Evolutionary conservation across 306 rosid species (phyloP).

Genomic region (Alnus rubra): DNA sequence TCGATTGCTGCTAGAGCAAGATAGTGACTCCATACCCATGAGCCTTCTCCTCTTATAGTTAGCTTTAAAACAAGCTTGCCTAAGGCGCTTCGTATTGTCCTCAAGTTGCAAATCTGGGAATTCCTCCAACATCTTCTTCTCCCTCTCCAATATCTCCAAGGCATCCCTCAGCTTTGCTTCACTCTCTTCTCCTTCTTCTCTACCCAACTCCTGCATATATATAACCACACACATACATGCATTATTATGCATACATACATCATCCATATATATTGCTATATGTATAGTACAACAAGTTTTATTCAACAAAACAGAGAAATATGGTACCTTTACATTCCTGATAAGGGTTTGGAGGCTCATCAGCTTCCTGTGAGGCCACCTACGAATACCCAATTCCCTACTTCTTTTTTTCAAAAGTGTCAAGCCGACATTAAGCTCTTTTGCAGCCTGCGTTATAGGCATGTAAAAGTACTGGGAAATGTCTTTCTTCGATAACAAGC

Average conservation of each 20-base stretch:
- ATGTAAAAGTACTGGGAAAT: slow-evolving; percentile 68
- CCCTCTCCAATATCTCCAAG: slow-evolving; percentile 57
- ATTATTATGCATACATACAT: too few relatives aligned
- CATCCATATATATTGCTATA: neutral
- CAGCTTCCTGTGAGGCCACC: slow-evolving; percentile 94
- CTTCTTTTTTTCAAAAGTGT: slow-evolving; percentile 84
- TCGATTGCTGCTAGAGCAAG: neutral
- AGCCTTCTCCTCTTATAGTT: slow-evolving; percentile 84
- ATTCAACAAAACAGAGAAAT: too few relatives aligned
- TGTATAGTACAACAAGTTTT: too few relatives aligned
- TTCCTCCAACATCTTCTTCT: slow-evolving; percentile 73
- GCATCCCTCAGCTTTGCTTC: slow-evolving; percentile 55
- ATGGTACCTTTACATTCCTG: slow-evolving; percentile 59
- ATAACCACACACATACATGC: neutral
- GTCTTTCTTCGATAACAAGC: slow-evolving; percentile 39
- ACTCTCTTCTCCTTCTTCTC: slow-evolving; percentile 41
- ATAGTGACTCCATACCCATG: slow-evolving; percentile 6
- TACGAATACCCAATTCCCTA: slow-evolving; percentile 72
- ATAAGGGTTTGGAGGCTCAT: slow-evolving; percentile 81
- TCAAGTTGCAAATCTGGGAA: slow-evolving; percentile 68
- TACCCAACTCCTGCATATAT: slow-evolving; percentile 49
- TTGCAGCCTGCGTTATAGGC: slow-evolving; percentile 86
- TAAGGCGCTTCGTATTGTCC: slow-evolving; percentile 62
- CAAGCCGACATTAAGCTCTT: slow-evolving; percentile 70
- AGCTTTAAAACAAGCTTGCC: slow-evolving; percentile 90